Base-by-base conservation (phyloP, 805 yeast genomes). In the Spencermartinsiella europaea region DNA sequence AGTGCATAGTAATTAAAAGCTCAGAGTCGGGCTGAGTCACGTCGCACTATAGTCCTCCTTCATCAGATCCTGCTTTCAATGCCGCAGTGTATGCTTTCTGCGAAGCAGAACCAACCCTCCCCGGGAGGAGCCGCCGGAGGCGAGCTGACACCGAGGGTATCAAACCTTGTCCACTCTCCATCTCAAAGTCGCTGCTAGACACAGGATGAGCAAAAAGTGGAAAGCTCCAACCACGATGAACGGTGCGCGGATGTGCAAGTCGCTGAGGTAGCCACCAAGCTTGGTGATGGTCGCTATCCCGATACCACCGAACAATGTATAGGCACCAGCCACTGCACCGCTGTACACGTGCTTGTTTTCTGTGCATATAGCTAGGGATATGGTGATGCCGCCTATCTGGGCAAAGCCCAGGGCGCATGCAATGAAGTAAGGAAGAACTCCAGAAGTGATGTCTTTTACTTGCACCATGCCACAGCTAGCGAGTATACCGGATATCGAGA, bases 271-370 rank as follows among this genome's bases (percentile, higher is more conserved):
- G 3, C 89, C 89, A 4, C 89, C 90, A 7, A 80, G 31, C 55
- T 76, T 77, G 31, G 81, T 74, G 22, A 82, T 65, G 1, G 80
- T 44, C 47, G 83, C 64, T 21, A 83, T 80, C 2, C 91, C 91
- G 5, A 80, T 42, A 0, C 86, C 86, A 15, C 88, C 89, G 52
- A 74, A 68, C 45, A 83, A 72, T n/a, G 83, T 75, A 59, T 79
- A 81, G 10, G 81, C 76, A 4, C 91, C 91, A 42, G 83, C 74
- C 35, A 83, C 73, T 2, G 84, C 71, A n/a, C 87, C 87, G 41
- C 77, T 75, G 47, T 72, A 66, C 19, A 63, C 65, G 28, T 72
- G 64, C 25, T 72, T 68, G 34, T 66, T 63, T 44, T 72, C 75
- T 4, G 76, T 72, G 27, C 77, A 72, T 55, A 83, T 67, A 5